Base-by-base conservation (phyloP, 2,329 filamentous ascomycete species). In the Xylariaceae sp. region DNA sequence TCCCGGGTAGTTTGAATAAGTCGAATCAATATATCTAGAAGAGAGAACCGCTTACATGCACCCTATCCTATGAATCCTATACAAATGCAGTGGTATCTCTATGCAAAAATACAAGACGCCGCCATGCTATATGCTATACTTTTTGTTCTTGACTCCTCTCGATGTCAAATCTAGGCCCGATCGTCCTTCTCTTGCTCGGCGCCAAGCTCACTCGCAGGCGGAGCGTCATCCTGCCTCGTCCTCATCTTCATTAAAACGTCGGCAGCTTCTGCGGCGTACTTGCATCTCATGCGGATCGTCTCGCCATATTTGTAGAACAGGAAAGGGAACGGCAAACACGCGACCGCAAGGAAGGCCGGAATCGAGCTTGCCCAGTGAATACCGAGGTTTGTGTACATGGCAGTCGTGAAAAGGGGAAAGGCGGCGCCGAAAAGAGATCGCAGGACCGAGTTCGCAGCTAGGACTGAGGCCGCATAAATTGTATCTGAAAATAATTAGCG, bases 351-450 rank as follows among this genome's bases (percentile, higher is more conserved):
- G 65, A 91, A 90, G 1, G 81, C 87, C 0, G 85, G 86, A 12
- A 91, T 68, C 0, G 78, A 80, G 26, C 74, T 80, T 1, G 84
- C 87, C 87, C 86, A 90, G 65, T 89, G 84, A 42, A 85, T 81
- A 36, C 86, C 84, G 2, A 85, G 69, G 41, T 71, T 65, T 3
- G 67, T 28, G 56, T 77, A 80, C 73, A 80, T 78, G 19, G 54
- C 45, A 3, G 49, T 66, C 6, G 78, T 80, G 59, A 83, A 83
- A 3, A 83, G 65, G 1, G 79, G 79, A 61, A 83, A 83, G 0
- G 71, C 74, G 2, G 76, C 74, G 46, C 78, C 79, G 45, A 83
- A 80, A 12, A 79, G 54, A 0, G 76, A 79, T 45, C 80, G 72
- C 11, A 84, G 61, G 26, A 84, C 73, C 2, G 74, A 69, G 55